Evolutionary conservation across 257 asterid genomes (phyloP).

Genomic region (Lithospermum erythrorhizon): DNA sequence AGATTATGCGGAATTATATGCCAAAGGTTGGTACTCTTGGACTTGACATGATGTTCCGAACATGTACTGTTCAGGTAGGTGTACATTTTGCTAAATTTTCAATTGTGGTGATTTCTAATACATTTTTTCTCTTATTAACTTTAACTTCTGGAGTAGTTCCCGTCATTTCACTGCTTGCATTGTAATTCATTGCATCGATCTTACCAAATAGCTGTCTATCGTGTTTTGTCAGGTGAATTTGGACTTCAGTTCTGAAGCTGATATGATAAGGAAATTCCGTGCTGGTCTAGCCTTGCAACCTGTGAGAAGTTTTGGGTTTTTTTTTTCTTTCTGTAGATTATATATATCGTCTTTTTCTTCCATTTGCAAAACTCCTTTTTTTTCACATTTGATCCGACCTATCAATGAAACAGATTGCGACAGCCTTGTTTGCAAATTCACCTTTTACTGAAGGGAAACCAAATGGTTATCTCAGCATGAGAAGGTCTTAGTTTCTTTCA

Average conservation of each 20-base stretch:
- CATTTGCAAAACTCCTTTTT: constrained; percentile 8
- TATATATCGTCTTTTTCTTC: neutral
- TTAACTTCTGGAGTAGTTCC: neutral
- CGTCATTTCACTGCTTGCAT: neutral
- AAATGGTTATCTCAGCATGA: constrained; percentile 90
- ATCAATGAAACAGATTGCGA: constrained; percentile 66
- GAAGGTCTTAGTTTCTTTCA: constrained; percentile 44
- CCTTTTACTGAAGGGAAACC: constrained; percentile 97
- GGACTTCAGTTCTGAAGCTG: constrained; percentile 91
- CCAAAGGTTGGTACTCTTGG: constrained; percentile 98
- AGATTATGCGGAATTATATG: constrained; percentile 89
- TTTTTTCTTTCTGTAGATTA: neutral
- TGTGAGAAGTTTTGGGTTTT: constrained; percentile 44
- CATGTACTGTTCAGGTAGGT: constrained; percentile 92
- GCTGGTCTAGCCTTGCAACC: constrained; percentile 97
- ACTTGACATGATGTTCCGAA: constrained; percentile 92
- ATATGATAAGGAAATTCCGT: constrained; percentile 89
- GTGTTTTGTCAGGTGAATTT: constrained; percentile 68
- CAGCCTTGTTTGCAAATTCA: constrained; percentile 93
- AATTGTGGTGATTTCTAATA: neutral
- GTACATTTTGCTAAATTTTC: neutral
- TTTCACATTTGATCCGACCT: constrained; percentile 23
- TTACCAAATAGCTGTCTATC: neutral
- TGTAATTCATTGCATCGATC: neutral
- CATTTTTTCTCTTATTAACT: neutral